Evolutionary conservation across 768 basidiomycete genomes (phyloP), one percentile per base, ranked within the genome.

Genomic region (Naematelia encephala): DNA sequence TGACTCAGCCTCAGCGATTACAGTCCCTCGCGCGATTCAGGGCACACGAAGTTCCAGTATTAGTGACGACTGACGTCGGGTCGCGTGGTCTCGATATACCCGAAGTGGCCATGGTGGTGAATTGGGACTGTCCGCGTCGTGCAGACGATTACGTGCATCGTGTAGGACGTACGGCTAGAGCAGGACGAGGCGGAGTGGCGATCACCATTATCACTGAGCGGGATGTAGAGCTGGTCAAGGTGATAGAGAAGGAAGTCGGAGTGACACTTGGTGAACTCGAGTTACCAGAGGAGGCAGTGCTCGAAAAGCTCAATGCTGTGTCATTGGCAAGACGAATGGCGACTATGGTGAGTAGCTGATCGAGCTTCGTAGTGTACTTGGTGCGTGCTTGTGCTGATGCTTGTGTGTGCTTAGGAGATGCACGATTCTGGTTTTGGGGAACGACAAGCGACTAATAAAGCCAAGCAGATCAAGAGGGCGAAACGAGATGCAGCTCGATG

Each of bases 61-160:
- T 99, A 49, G 83, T 99, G 47, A 90, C 89, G 27, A 98, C 94
- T 5, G 94, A 97, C 73, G 94, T 99, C 28, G 96, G 91, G 14
- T 88, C 89, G 19, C 86, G 96, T 69, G 96, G 96, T 27, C 79
- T 99, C 59, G 96, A 98, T 78, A 94, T 98, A 56, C 91, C 91
- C 61, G 90, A 93, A 66, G 93, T 99, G 11, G 91, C 89, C 11
- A 85, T 97, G 81, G 91, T 99, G 19, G 82, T 99, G 57, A 98
- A 99, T 64, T 99, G 93, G 92, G 94, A 99, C 76, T 80, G 97
- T 62, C 96, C 96, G 13, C 81, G 82, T 22, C 75, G 76, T 11
- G 63, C 90, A 4, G 94, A 94, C 76, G 93, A 94, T 74, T 99
- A 99, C 72, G 89, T 91, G 1, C 96, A 99, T 79, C 84, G 96